Percentiles rank a stretch among this genome's conserved stretches.
These are phyloP conservation scores for Fistulina hepatica DNA, from an alignment of 1,284 basidiomycete species.

Conservation along the genomic window DNA sequence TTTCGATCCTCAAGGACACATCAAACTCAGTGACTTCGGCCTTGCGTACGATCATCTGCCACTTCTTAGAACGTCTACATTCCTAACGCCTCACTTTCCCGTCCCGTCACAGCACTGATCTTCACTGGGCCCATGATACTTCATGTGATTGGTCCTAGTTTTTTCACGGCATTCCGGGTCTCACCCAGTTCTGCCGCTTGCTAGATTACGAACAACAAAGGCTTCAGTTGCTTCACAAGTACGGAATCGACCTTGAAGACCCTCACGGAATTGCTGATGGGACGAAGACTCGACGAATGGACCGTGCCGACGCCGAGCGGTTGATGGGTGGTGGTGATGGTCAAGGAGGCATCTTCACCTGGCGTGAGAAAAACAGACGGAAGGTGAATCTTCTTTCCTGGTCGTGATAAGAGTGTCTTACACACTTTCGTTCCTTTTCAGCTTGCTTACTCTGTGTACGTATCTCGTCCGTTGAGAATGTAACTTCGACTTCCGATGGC, in stretches of 20 bases:
- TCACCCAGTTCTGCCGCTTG: too few species aligned
- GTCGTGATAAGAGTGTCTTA: conserved; percentile 2
- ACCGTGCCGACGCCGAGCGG: conserved; percentile 66
- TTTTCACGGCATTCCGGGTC: conserved; percentile 2
- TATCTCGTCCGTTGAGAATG: conserved; percentile 20
- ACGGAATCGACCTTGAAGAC: conserved; percentile 91
- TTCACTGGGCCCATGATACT: conserved; percentile 89
- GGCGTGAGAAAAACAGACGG: conserved; percentile 87
- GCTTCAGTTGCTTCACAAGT: conserved; percentile 77
- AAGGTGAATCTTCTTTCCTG: conserved; percentile 40
- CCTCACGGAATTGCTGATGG: conserved; percentile 51
- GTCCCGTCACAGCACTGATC: conserved; percentile 56
- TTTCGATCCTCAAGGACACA: conserved; percentile 86
- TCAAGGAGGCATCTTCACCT: conserved; percentile 76
- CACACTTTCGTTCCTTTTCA: conserved; percentile 24
- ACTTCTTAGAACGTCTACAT: conserved; percentile 20
- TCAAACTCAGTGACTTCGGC: conserved; percentile 93
- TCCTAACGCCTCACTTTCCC: conserved; percentile 10
- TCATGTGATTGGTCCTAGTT: conserved; percentile 43
- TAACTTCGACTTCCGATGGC: conserved; percentile 11
- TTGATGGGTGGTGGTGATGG: conserved; percentile 73
- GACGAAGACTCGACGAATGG: conserved; percentile 61
- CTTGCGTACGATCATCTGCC: conserved; percentile 56
- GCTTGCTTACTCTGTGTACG: conserved; percentile 91
- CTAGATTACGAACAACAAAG: conserved; percentile 96